A percentile compares a stretch with the other conserved stretches of the same genome.
phyloP scores from a whole-genome alignment of 2,329 filamentous ascomycete genomes.

The Monilinia polystroma region DNA sequence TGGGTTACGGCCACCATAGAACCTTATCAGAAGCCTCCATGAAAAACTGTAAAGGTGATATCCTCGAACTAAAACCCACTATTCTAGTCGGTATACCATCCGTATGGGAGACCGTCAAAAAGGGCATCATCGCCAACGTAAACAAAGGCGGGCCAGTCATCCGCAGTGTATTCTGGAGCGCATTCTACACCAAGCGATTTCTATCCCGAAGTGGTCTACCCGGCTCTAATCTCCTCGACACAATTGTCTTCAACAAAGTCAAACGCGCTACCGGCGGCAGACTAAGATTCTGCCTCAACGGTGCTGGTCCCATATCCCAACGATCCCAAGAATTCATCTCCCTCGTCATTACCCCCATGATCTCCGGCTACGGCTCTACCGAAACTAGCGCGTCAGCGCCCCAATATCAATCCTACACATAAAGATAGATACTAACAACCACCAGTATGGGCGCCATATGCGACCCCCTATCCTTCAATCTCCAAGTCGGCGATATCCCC shows the following conservation, averaged over 20 bases:
- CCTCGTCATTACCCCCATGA: conserved; percentile 86
- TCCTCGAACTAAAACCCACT: conserved; percentile 85
- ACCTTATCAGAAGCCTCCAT: conserved; percentile 85
- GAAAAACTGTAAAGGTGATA: conserved; percentile 88
- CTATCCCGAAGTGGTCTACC: conserved; percentile 54
- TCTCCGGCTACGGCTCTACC: conserved; percentile 87
- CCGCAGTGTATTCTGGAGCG: conserved; percentile 72
- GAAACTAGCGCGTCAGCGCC: conserved; percentile 67
- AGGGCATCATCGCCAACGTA: conserved; percentile 74
- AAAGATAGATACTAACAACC: conserved; percentile 46
- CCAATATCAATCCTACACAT: too few relatives aligned
- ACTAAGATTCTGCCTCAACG: conserved; percentile 87
- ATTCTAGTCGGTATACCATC: conserved; percentile 93
- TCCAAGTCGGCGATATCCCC: conserved; percentile 71
- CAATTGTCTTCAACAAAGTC: conserved; percentile 85
- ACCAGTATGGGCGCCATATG: conserved; percentile 74
- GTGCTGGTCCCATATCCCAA: conserved; percentile 82
- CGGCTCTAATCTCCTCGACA: conserved; percentile 68
- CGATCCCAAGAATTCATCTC: conserved; percentile 88
- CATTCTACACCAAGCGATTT: conserved; percentile 51
- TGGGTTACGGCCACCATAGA: conserved; percentile 90
- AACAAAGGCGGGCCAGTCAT: conserved; percentile 65
- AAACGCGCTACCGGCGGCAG: conserved; percentile 83
- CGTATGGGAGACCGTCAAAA: conserved; percentile 96
- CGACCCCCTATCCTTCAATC: conserved; percentile 79